A percentile compares a stretch with the other conserved stretches of the same genome.
phyloP scores from a whole-genome alignment of 164 flowering plant species.

The Umbellularia californica region DNA sequence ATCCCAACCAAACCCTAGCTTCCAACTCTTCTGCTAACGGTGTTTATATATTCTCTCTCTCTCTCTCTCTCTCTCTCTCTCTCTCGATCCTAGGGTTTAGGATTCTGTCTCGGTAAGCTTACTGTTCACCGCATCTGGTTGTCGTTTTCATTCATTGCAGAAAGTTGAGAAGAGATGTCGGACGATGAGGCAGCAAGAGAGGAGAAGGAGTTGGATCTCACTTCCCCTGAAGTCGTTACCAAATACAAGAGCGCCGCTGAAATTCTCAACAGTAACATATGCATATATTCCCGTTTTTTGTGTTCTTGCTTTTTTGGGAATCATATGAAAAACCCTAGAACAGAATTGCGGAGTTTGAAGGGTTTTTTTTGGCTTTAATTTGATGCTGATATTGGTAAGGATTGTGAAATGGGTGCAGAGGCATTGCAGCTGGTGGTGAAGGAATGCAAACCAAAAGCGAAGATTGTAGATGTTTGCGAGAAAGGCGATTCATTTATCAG shows the following conservation, averaged over 20 bases:
- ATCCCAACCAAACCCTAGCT: background rate
- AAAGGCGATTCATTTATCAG: constrained; percentile 72
- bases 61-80: background rate
- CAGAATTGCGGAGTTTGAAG: too few relatives aligned
- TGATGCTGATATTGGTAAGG: background rate
- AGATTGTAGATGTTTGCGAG: constrained; percentile 83
- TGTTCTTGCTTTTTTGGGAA: background rate
- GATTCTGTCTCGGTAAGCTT: background rate
- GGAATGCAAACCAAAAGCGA: constrained; percentile 75
- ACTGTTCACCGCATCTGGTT: background rate
- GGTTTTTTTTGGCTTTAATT: background rate
- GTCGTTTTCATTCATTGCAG: background rate
- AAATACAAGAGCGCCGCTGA: constrained; percentile 93
- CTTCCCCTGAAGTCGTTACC: constrained; percentile 82
- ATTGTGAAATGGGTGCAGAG: constrained; percentile 39
- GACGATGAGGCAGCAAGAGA: constrained; percentile 80
- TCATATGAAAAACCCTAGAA: too few relatives aligned
- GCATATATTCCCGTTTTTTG: background rate
- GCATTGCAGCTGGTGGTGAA: constrained; percentile 78
- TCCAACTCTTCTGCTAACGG: background rate
- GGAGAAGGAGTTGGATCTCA: constrained; percentile 92
- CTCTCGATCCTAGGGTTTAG: background rate
- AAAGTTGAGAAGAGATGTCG: constrained; percentile 43
- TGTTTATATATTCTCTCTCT: background rate
- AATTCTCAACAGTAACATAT: constrained; percentile 57